Evolutionary conservation across 768 basidiomycete genomes (phyloP).

Genomic region (Phlebiopsis gigantea): DNA sequence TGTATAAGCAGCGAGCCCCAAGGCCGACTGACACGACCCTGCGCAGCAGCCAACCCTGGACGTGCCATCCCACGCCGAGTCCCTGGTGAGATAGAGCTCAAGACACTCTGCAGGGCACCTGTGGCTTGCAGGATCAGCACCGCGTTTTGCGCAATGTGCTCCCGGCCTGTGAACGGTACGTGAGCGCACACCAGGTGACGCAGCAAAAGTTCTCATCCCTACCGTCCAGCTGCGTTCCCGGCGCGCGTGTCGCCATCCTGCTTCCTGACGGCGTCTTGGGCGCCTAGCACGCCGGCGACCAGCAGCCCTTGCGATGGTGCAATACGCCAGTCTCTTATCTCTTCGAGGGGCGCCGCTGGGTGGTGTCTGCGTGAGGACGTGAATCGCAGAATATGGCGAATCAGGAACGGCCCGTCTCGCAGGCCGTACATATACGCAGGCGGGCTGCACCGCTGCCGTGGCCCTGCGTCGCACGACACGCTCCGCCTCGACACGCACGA

Average conservation of each 20-base stretch:
- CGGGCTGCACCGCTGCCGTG: not conserved
- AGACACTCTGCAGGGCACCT: too few relatives aligned
- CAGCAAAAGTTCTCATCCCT: not conserved
- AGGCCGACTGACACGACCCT: too few relatives aligned
- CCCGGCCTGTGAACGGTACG: not conserved
- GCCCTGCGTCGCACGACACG: not conserved
- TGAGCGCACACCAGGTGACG: not conserved
- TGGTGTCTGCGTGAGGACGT: not conserved
- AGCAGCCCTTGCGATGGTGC: constrained; percentile 1
- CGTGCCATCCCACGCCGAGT: too few relatives aligned
- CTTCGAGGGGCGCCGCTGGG: not conserved
- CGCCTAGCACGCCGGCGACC: not conserved
- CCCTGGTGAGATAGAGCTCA: too few relatives aligned
- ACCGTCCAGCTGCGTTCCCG: not conserved
- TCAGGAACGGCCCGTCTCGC: not conserved
- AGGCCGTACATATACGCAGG: not conserved
- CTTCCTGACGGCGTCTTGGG: constrained; percentile 6
- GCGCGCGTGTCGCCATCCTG: constrained; percentile 4
- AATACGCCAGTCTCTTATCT: not conserved
- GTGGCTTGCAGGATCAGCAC: not conserved
- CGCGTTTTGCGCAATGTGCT: not conserved
- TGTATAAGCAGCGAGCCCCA: too few relatives aligned
- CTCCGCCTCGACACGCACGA: not conserved
- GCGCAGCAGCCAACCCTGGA: too few relatives aligned
- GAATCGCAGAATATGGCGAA: constrained; percentile 7